Conservation (phyloP, 2,329 filamentous ascomycete genomes). For the Capronia americana region DNA sequence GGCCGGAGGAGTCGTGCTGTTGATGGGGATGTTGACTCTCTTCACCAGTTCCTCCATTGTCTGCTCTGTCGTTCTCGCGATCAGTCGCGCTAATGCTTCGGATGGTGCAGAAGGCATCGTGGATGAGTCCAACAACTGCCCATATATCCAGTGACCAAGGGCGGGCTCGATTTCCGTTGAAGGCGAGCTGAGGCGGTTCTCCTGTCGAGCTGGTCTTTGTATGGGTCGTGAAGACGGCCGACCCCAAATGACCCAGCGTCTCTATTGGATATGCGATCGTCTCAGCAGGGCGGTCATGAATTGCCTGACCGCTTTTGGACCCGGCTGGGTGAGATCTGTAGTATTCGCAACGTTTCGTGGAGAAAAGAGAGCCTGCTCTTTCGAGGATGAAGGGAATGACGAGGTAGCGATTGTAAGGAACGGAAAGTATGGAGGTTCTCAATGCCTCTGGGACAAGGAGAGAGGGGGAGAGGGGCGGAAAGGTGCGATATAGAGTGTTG, state of each 20-base stretch:
- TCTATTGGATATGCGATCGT: conserved; percentile 29
- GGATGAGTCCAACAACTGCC: background rate
- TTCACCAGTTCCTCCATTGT: conserved; percentile 45
- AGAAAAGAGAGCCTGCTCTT: conserved; percentile 33
- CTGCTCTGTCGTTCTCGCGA: conserved; percentile 20
- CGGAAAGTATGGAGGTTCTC: conserved; percentile 27
- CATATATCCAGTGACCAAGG: background rate
- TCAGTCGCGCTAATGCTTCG: conserved; percentile 27
- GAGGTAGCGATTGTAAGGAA: conserved; percentile 33
- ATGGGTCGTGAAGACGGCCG: conserved; percentile 20
- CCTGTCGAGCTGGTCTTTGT: background rate
- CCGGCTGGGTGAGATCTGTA: conserved; percentile 18
- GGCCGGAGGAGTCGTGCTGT: conserved; percentile 60
- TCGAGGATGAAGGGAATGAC: conserved; percentile 24
- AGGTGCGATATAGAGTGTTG: conserved; percentile 31
- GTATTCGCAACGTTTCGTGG: conserved; percentile 15
- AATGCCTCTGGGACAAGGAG: conserved; percentile 21
- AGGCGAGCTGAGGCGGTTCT: conserved; percentile 2
- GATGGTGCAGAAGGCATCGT: conserved; percentile 24
- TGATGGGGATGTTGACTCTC: conserved; percentile 64
- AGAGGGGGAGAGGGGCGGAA: conserved; percentile 21
- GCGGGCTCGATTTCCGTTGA: background rate
- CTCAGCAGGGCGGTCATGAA: conserved; percentile 21
- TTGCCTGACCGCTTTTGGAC: conserved; percentile 25
- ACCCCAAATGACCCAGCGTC: conserved; percentile 10